Evolutionary conservation across 225 moss, liverwort and hornwort species (phyloP), one percentile per base, ranked within the genome.

Genomic region (Neckera pumila): DNA sequence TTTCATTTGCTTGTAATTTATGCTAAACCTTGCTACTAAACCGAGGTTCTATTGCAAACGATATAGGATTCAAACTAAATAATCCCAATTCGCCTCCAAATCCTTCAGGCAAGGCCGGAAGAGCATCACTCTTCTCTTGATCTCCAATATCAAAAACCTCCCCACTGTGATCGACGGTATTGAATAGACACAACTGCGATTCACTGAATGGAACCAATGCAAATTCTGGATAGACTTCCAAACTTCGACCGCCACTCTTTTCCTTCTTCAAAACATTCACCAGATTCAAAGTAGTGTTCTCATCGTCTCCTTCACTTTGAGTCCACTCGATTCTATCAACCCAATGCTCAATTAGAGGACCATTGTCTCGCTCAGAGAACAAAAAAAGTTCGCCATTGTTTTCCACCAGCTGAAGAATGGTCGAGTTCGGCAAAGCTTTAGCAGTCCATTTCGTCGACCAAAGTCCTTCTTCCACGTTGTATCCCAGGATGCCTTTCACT

Each of bases 401-500:
- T 56, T 57, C 78, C 7, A 57, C 38, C 38, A 78, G 11, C 3
- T 78, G 78, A 38, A 57, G 78, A 57, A 57, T 78, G 17, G 57
- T 1, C 1, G 57, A 78, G 10, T 4, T 57, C 26, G 78, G 78
- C 57, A 54, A 56, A 36, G 14, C 77, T 2, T 22, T 9, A 1
- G 6, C 17, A 56, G 38, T 78, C n/a, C 57, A 78, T 26, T 78
- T 57, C 2, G 57, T 57, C 0, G 78, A 78, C 78, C 78, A 78
- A 0, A 78, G 0, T 4, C 57, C 38, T 78, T n/a, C n/a, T 25
- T 78, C 57, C 57, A 57, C 38, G 26, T 57, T 43, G 49, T 63
- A 93, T 9, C 30, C 87, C 3, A 93, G 9, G 25, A 93, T 47
- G 54, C 93, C 91, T 42, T 89, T 90, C 27, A 53, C 61, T 8